Conservation (phyloP, 2,329 filamentous ascomycete genomes). For the Fusarium camptoceras region DNA sequence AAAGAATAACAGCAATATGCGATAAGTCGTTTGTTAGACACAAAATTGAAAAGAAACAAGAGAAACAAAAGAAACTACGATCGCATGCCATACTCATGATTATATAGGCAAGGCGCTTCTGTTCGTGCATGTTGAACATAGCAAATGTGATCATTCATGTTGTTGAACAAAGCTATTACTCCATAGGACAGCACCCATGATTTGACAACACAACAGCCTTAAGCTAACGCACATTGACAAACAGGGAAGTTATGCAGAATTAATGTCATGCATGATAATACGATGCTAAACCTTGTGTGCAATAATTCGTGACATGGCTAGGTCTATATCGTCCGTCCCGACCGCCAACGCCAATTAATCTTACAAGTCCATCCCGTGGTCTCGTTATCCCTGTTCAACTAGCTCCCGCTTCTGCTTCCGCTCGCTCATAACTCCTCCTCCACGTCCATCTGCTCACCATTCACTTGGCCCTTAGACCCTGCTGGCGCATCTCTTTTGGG, state of each 20-base stretch:
- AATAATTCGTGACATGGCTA: slow-evolving; percentile 44
- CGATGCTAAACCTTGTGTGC: slow-evolving; percentile 40
- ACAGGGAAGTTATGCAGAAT: slow-evolving; percentile 25
- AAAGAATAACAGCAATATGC: not conserved
- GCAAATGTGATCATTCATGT: slow-evolving; percentile 8
- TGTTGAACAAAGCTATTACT: not conserved
- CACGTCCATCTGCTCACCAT: slow-evolving; percentile 75
- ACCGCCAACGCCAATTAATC: slow-evolving; percentile 51
- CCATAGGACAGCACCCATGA: slow-evolving; percentile 6
- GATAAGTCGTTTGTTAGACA: not conserved
- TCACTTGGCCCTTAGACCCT: slow-evolving; percentile 61
- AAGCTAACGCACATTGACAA: not conserved
- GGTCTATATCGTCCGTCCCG: slow-evolving; percentile 45
- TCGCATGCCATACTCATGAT: not conserved
- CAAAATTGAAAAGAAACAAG: not conserved
- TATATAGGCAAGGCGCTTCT: not conserved
- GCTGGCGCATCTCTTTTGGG: slow-evolving; percentile 73
- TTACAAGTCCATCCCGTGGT: slow-evolving; percentile 47
- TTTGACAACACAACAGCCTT: not conserved
- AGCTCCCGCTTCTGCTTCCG: slow-evolving; percentile 7
- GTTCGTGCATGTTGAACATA: not conserved
- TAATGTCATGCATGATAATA: slow-evolving; percentile 41
- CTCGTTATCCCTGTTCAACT: slow-evolving; percentile 26
- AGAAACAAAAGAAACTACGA: not conserved
- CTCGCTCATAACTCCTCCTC: slow-evolving; percentile 66